Evolutionary conservation across 176 grass and related monocot species (phyloP).

Genomic region (Carex parvula): DNA sequence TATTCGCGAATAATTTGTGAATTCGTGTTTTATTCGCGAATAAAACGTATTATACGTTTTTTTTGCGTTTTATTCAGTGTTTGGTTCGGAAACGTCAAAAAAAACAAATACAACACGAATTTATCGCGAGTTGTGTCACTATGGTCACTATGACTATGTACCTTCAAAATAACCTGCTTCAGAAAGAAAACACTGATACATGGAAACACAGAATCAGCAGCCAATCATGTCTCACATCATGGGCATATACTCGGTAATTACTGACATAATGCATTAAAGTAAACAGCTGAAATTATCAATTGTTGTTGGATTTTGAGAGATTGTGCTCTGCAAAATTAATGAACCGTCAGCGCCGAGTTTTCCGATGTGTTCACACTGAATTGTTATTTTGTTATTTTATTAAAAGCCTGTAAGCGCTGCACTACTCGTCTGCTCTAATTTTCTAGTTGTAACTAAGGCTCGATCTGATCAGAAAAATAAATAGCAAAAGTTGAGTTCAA

Average conservation of each 20-base stretch:
- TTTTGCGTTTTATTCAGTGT: too few relatives aligned
- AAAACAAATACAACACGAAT: too few relatives aligned
- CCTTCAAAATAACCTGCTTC: neutral
- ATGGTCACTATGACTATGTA: too few relatives aligned
- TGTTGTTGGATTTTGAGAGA: constrained; percentile 1
- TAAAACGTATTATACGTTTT: too few relatives aligned
- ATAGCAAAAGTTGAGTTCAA: neutral
- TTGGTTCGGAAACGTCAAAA: too few relatives aligned
- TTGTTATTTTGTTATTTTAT: neutral
- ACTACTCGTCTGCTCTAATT: neutral
- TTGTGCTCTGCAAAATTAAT: neutral
- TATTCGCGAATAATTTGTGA: too few relatives aligned
- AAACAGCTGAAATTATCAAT: neutral
- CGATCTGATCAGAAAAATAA: neutral
- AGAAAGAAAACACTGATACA: neutral
- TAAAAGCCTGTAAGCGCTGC: neutral
- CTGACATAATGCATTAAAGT: neutral
- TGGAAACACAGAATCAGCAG: neutral
- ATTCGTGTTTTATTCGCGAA: too few relatives aligned
- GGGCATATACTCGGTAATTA: neutral
- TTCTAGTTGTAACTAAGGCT: neutral
- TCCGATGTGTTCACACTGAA: neutral
- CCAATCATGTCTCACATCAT: neutral
- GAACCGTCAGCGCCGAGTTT: neutral
- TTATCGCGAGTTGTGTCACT: too few relatives aligned